Evolutionary conservation across 768 basidiomycete genomes (phyloP).

Genomic region (Nidularia sp.): DNA sequence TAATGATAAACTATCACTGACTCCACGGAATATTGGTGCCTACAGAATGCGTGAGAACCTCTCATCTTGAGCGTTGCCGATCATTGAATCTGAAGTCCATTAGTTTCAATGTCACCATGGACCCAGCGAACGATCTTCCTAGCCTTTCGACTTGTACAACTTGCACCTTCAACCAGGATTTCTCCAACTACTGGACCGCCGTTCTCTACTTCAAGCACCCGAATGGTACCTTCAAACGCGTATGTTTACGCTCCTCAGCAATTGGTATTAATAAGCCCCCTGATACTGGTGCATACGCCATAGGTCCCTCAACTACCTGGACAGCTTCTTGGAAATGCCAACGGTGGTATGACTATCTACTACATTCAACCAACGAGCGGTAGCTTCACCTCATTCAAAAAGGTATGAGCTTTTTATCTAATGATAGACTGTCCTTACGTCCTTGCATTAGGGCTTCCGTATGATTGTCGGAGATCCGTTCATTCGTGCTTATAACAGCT

Average conservation of each 20-base stretch:
- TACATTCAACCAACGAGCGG: constrained; percentile 13
- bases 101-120: constrained; percentile 15
- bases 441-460: constrained; percentile 12
- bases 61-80: background rate
- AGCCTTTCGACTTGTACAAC: constrained; percentile 12
- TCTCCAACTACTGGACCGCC: constrained; percentile 16
- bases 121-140: constrained; percentile 10
- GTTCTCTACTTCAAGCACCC: constrained; percentile 15
- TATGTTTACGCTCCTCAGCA: background rate
- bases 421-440: background rate
- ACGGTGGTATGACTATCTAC: constrained; percentile 16
- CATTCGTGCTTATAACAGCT: constrained; percentile 7
- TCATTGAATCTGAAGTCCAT: background rate
- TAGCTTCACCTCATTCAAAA: constrained; percentile 11
- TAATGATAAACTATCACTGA: background rate
- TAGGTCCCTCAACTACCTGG: constrained; percentile 15
- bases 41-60: constrained; percentile 7
- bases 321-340: constrained; percentile 13
- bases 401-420: constrained; percentile 2
- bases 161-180: constrained; percentile 14
- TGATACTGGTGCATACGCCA: background rate
- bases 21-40: background rate
- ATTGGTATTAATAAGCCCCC: background rate
- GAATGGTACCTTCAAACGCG: constrained; percentile 14
- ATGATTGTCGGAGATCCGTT: constrained; percentile 16